Evolutionary conservation across 139 green algal genomes (phyloP), one percentile per base, ranked within the genome.

Genomic region (Microglena sp.): DNA sequence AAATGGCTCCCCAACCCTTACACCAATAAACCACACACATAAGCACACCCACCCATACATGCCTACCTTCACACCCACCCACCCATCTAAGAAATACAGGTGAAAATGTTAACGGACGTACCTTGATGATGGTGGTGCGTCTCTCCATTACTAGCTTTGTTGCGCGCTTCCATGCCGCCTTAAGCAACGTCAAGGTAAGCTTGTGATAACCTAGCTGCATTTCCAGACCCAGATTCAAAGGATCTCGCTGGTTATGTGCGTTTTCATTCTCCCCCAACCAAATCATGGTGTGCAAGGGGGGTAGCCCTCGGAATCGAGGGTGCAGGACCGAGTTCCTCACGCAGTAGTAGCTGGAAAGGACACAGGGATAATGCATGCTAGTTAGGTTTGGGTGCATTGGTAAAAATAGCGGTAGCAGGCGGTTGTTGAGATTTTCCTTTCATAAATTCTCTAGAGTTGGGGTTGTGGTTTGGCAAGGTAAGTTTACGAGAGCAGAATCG

Each of bases 191-290:
- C 11, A 84, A 54, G 3, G 73, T 79, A 45, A 84, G 73, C 60
- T 67, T 64, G 71, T 84, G 78, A 66, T 77, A 82, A 5, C 77
- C 77, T 8, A 84, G 67, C 70, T 84, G 73, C 73, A 81, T 70
- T 7, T 74, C 64, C 0, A 84, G 57, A 3, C 73, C 71, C 1
- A 71, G 44, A 4, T 65, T 59, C 50, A 82, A 67, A 1, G 75
- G 67, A 58, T 67, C 60, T 11, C 58, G 33, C 34, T 65, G 31
- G 21, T 65, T n/a, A 11, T 30, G 26, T 22, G 34, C 33, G 22
- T 33, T 32, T 2, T 4, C 4, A 33, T 78, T 68, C 27, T 76
- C 55, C 0, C 77, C 77, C 61, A 84, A 8, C 33, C 33, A 64
- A 33, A 81, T 75, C 65, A 67, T 75, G 6, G 70, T 79, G 43